Percentiles rank a stretch among this genome's conserved stretches.
Evolutionary conservation across 768 basidiomycete species (phyloP).

Genomic region (Gelatoporia subvermispora): DNA sequence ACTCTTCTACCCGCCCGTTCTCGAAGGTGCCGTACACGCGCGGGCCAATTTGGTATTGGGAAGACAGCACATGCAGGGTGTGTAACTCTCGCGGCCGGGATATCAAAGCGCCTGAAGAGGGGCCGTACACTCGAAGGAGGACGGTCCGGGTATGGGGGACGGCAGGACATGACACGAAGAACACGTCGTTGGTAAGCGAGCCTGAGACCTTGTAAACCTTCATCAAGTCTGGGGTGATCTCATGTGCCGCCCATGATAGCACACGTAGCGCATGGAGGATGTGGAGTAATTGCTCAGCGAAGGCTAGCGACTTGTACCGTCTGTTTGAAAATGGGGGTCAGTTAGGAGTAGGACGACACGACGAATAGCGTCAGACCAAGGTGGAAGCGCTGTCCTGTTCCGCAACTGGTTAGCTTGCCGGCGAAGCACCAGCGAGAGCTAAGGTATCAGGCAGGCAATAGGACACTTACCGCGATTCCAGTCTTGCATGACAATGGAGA

Average conservation of each 20-base stretch:
- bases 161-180: conserved; percentile 81
- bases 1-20: conserved; percentile 95
- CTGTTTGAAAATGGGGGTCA: conserved; percentile 34
- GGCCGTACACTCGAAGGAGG: conserved; percentile 88
- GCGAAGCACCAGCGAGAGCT: conserved; percentile 18
- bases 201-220: conserved; percentile 82
- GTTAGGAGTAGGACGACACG: conserved; percentile 21
- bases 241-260: conserved; percentile 50
- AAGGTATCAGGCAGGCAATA: conserved; percentile 11
- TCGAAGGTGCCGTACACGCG: conserved; percentile 91
- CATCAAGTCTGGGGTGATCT: conserved; percentile 44
- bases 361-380: conserved; percentile 30
- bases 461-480: conserved; percentile 67
- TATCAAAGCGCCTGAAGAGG: conserved; percentile 81
- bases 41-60: conserved; percentile 84
- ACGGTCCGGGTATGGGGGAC: conserved; percentile 53
- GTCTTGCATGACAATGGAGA: conserved; percentile 45
- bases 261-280: conserved; percentile 52
- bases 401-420: conserved; percentile 15
- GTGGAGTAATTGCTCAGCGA: conserved; percentile 51
- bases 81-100: conserved; percentile 84
- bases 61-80: conserved; percentile 85
- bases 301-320: conserved; percentile 56
- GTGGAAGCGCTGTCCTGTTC: conserved; percentile 19
- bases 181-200: conserved; percentile 92